Evolutionary conservation across 208 protist species (phyloP), one percentile per base, ranked within the genome.

Genomic region (Kentomonas sorsogonicus): DNA sequence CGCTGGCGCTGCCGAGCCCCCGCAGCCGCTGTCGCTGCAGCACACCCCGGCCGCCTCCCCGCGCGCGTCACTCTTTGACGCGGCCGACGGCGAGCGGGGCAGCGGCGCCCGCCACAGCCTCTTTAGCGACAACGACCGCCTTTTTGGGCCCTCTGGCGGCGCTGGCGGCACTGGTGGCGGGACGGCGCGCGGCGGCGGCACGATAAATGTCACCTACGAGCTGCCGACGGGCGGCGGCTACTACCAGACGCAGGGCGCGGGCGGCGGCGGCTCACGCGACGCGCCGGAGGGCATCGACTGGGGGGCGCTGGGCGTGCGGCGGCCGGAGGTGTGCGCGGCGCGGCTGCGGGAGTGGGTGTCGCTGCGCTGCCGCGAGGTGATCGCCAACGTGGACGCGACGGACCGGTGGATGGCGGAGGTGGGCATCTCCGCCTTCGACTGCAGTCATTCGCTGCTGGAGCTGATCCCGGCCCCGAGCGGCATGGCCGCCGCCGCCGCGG

Each of bases 301-400:
- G 78, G 56, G 53, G 6, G 64, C 39, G n/a, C 48, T 93, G 1
- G 72, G 73, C 20, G 69, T 93, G 39, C 6, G 26, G 7, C 70
- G 83, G 40, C 67, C 74, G 0, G 74, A 82, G n/a, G 64, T 72
- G 39, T 72, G 73, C 4, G 58, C 85, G 34, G 41, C 60, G 27
- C 78, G 74, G 34, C 57, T 73, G 34, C 70, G 83, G 0, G 69
- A 83, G 61, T 90, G 80, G 78, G 48, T 89, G 18, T 73, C 68
- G 5, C 68, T 77, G 18, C 26, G 83, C 33, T 91, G 82, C 61
- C 60, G 65, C 30, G 55, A 43, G 20, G 59, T 93, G 5, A 54
- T 77, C 25, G 65, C 69, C 13, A 75, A 93, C 34, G 60, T 90
- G 13, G 72, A 82, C 36, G 60, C 71, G 57, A 85, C 77, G 63